Percentiles rank a stretch among this genome's conserved stretches.
Conservation (phyloP, 305 asterid species). For the Fraxinus sp. region DNA sequence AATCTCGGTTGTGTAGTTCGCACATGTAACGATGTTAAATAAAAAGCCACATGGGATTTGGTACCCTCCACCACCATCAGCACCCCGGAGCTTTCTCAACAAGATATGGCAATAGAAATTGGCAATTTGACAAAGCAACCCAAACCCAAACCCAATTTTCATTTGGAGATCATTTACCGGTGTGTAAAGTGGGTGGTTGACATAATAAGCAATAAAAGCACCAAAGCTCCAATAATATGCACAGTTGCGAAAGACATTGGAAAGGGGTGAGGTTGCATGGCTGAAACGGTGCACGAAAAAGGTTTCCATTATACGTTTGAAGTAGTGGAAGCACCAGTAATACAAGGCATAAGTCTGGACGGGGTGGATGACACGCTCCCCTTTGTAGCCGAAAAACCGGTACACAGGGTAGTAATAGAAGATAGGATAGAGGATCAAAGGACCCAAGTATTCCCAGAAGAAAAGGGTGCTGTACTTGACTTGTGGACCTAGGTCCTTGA, state of each 20-base stretch:
- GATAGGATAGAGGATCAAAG: conserved; percentile 78
- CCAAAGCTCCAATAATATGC: conserved; percentile 96
- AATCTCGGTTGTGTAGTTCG: conserved; percentile 92
- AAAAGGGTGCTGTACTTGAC: conserved; percentile 86
- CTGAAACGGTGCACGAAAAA: conserved; percentile 94
- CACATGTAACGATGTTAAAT: conserved; percentile 88
- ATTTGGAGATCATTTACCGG: conserved; percentile 84
- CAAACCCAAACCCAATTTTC: conserved; percentile 82
- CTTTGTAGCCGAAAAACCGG: conserved; percentile 68
- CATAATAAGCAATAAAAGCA: conserved; percentile 74
- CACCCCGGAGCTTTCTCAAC: conserved; percentile 76
- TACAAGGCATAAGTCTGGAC: conserved; percentile 88
- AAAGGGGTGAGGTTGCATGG: conserved; percentile 91
- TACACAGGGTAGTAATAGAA: conserved; percentile 73
- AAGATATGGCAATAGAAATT: conserved; percentile 86
- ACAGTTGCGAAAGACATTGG: conserved; percentile 92
- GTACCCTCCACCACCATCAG: conserved; percentile 68
- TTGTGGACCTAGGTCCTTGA: conserved; percentile 94
- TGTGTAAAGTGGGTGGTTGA: conserved; percentile 85
- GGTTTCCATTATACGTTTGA: conserved; percentile 90
- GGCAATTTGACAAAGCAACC: conserved; percentile 75
- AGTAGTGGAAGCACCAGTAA: conserved; percentile 93
- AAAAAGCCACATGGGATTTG: conserved; percentile 92
- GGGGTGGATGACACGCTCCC: conserved; percentile 63
- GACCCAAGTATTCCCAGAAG: conserved; percentile 94